Conservation (phyloP, 148 eudicot species). For the Chenopodium formosanum region DNA sequence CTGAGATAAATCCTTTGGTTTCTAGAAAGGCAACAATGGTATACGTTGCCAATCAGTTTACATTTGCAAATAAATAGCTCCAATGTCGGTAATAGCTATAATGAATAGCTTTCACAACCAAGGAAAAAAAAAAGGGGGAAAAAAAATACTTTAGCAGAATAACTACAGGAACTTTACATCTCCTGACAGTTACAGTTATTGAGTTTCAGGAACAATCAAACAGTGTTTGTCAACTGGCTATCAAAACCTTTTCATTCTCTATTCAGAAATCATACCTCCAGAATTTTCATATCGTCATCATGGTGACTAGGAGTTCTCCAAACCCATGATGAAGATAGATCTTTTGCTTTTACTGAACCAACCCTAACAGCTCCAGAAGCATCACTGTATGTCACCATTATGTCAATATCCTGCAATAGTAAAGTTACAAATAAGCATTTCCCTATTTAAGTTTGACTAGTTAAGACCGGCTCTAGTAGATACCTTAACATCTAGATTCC, state of each 20-base stretch:
- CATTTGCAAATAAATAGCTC: not conserved
- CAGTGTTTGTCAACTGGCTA: not conserved
- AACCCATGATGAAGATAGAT: conserved; percentile 92
- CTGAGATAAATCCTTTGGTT: conserved; percentile 37
- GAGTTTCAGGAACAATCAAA: not conserved
- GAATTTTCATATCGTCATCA: conserved; percentile 32
- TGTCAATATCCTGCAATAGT: conserved; percentile 78
- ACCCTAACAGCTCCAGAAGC: conserved; percentile 71
- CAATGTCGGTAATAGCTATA: not conserved
- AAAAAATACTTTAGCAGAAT: conserved; percentile 9
- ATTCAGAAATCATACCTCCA: conserved; percentile 43
- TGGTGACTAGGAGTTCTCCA: conserved; percentile 70
- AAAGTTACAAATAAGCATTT: conserved; percentile 27
- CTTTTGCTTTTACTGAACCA: conserved; percentile 70
- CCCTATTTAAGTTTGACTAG: conserved; percentile 18
- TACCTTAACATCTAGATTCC: conserved; percentile 62
- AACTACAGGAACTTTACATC: not conserved
- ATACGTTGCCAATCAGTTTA: conserved; percentile 19
- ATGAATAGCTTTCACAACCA: not conserved
- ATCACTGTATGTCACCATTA: conserved; percentile 88
- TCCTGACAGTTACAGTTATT: no score
- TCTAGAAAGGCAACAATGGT: conserved; percentile 31
- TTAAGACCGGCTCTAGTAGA: conserved; percentile 18
- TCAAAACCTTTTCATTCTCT: conserved; percentile 11
- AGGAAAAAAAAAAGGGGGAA: not conserved